A percentile compares a stretch with the other conserved stretches of the same genome.
phyloP scores from a whole-genome alignment of 768 basidiomycete species.

The Neoboletus brunneissimus region DNA sequence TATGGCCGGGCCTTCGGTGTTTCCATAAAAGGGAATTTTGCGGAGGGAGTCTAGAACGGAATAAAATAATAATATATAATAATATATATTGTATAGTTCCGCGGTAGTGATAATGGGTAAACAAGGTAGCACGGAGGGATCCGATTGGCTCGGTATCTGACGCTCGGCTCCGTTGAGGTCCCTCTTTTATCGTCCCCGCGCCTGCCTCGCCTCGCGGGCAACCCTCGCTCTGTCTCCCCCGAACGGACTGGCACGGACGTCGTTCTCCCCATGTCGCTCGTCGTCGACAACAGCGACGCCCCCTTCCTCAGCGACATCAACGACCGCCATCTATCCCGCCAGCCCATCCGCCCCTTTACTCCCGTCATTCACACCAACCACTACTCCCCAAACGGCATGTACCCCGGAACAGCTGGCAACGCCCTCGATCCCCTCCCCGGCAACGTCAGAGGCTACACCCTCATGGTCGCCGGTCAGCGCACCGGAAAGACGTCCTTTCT shows the following conservation, averaged over 20 bases:
- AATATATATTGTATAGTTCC: constrained; percentile 29
- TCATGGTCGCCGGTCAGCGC: constrained; percentile 80
- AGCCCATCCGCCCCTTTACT: constrained; percentile 26
- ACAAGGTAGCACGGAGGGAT: constrained; percentile 27
- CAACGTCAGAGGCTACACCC: constrained; percentile 47
- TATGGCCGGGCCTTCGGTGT: constrained; percentile 25
- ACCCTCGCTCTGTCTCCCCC: constrained; percentile 44
- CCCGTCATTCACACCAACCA: constrained; percentile 22
- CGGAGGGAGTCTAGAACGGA: constrained; percentile 15
- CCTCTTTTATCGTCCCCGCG: constrained; percentile 62
- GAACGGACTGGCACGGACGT: constrained; percentile 46
- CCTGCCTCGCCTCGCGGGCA: constrained; percentile 61
- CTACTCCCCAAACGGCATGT: constrained; percentile 29
- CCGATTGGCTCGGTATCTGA: constrained; percentile 65
- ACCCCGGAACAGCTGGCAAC: constrained; percentile 28
- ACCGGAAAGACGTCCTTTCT: constrained; percentile 88
- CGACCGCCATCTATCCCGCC: constrained; percentile 28
- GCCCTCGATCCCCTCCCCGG: constrained; percentile 24
- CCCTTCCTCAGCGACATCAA: constrained; percentile 45
- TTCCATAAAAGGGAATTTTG: constrained; percentile 22
- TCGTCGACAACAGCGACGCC: constrained; percentile 61
- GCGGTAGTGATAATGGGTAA: constrained; percentile 21
- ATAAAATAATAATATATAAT: constrained; percentile 22
- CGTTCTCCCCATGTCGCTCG: constrained; percentile 39
- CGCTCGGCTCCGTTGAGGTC: constrained; percentile 44